Evolutionary conservation across 345 rosid species (phyloP), one percentile per base, ranked within the genome.

Genomic region (Bruguiera sexangula): DNA sequence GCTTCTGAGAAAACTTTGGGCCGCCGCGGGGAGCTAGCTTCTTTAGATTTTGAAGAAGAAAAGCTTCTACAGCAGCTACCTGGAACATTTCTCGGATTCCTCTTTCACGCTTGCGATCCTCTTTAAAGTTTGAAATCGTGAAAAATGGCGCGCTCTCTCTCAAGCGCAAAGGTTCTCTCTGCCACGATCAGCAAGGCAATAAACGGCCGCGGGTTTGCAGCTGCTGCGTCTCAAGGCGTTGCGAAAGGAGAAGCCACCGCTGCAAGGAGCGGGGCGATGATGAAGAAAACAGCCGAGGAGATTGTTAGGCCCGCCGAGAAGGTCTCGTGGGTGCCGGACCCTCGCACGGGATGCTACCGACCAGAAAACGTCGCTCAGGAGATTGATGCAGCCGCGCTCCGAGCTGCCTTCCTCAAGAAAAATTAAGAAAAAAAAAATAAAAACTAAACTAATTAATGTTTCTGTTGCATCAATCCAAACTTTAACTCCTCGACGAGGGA

Each of bases 261-360:
- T 6, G 68, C 76, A n/a, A 70, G 69, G 30, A 51, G 69, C 69
- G 31, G 68, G 39, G 79, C 34, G 71, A 67, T 76, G 76, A 77
- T 74, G 70, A 89, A 87, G 79, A 86, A 83, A 63, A 54, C 83
- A 15, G 83, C 59, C 69, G 85, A 78, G 74, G 95, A 82, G 83
- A 65, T 29, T 55, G 84, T 55, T 54, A 73, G 75, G 26, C 66
- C 85, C 10, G 75, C 66, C 63, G 73, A 84, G 81, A 84, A 82
- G 76, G 84, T 78, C 34, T 67, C 91, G 7, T 92, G 96, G 96
- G 79, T 85, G 50, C 98, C 98, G 0, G 96, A 92, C 71, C 98
- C 96, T 6, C 82, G 85, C 32, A 90, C 98, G 73, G 95, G 98
- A 18, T 84, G 74, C 76, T 92, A 88, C 89, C 78, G 94, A 69